Base-by-base conservation (phyloP, 441 rosid species). In the Populus hybrid region DNA sequence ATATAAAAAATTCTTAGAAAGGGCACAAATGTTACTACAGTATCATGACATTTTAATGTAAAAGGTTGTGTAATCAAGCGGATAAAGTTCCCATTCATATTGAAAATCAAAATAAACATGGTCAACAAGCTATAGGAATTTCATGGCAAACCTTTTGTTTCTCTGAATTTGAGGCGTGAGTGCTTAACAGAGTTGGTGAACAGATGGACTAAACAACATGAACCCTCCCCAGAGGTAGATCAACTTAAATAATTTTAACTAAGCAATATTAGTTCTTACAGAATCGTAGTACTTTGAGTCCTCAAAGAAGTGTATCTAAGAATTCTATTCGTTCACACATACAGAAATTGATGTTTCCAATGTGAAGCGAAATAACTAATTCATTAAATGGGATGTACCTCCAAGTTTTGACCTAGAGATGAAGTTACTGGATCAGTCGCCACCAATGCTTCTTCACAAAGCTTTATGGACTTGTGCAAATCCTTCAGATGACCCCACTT, bases 401-500 rank as follows among this genome's bases (percentile, higher is more conserved):
- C 97, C 65, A 87, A 74, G 23, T 88, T 90, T 2, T 75, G 64
- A 50, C 88, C 87, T 59, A 79, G 76, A 35, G 70, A 82, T 68
- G 86, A 69, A 28, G 77, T 75, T 10, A 61, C 42, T 56, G 88
- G 88, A 38, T 73, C 75, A 10, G 94, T 92, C 77, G 88, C 85
- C 12, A 94, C 72, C 56, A 90, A 79, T 63, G 97, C 87, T 82
- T 76, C 86, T 86, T 87, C 87, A 85, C 89, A 85, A 78, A 93
- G 81, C 67, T 77, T 84, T 23, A 94, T 80, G 63, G 97, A 93
- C 83, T 74, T 89, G 80, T 94, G 98, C 79, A 89, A 71, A 78
- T 91, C 95, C 80, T 81, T 90, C 74, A 94, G 88, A 84, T 94
- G 98, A 28, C 95, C 92, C 85, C 88, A 94, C 78, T 94, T 94